phyloP scores from a whole-genome alignment of 768 basidiomycete species.

The Leucocoprinus birnbaumii region DNA sequence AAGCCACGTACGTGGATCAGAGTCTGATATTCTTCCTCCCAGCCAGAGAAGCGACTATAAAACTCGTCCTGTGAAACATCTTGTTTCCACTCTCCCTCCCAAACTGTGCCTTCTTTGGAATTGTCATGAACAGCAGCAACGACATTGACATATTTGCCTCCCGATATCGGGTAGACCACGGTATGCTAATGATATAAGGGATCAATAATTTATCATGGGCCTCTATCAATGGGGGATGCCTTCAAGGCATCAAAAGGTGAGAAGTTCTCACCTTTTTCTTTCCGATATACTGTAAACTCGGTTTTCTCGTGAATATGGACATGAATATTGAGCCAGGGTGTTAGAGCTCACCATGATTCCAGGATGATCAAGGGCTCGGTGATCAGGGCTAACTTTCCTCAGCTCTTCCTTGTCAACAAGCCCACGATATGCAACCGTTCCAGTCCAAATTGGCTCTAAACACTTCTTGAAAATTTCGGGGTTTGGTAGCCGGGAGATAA shows the following conservation, averaged over 20 bases:
- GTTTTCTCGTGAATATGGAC: neutral
- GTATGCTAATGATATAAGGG: constrained; percentile 30
- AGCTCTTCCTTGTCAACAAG: constrained; percentile 26
- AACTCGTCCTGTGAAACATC: constrained; percentile 14
- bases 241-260: no score
- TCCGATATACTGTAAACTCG: constrained; percentile 16
- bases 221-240: neutral
- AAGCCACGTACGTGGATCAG: constrained; percentile 14
- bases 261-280: constrained; percentile 21
- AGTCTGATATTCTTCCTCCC: constrained; percentile 16
- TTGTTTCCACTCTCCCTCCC: constrained; percentile 16
- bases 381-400: constrained; percentile 17
- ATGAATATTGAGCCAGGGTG: neutral
- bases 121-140: constrained; percentile 31
- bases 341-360: constrained; percentile 13
- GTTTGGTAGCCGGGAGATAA: constrained; percentile 5
- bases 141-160: constrained; percentile 46
- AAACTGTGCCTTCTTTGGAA: constrained; percentile 13
- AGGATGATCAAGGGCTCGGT: constrained; percentile 18
- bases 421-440: constrained; percentile 30
- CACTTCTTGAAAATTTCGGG: constrained; percentile 10
- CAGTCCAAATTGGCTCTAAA: constrained; percentile 34
- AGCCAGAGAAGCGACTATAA: constrained; percentile 11
- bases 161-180: constrained; percentile 45
- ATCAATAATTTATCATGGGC: no score